Conservation (phyloP, 768 basidiomycete species). For the Lepiota subincarnata region DNA sequence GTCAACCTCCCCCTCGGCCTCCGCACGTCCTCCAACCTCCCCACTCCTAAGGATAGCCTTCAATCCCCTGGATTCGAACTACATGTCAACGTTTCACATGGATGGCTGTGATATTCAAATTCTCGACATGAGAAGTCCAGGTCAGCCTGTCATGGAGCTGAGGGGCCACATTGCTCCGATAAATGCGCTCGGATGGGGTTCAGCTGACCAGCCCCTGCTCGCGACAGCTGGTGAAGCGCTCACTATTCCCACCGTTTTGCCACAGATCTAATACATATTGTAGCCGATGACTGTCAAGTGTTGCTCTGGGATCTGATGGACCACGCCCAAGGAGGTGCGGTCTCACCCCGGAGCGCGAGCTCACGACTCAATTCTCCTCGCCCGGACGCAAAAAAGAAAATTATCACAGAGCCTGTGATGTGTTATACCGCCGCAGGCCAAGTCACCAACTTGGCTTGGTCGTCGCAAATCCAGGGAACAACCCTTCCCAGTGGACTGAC, state of each 20-base stretch:
- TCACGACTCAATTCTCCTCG: constrained; percentile 77
- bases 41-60: constrained; percentile 86
- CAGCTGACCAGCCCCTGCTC: constrained; percentile 75
- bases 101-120: constrained; percentile 89
- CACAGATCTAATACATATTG: background rate
- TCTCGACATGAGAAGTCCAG: constrained; percentile 95
- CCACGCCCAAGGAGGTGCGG: constrained; percentile 49
- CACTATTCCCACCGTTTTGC: background rate
- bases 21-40: constrained; percentile 70
- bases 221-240: constrained; percentile 74
- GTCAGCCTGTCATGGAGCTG: constrained; percentile 90
- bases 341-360: constrained; percentile 67
- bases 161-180: constrained; percentile 78
- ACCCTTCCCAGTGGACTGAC: constrained; percentile 71
- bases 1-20: constrained; percentile 50
- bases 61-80: constrained; percentile 88
- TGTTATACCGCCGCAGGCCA: constrained; percentile 77
- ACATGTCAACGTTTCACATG: constrained; percentile 96
- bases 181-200: constrained; percentile 89
- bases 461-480: constrained; percentile 76
- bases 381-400: constrained; percentile 73
- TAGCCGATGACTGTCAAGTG: constrained; percentile 94
- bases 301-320: constrained; percentile 85
- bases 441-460: constrained; percentile 86
- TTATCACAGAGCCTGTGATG: constrained; percentile 75